phyloP scores from a whole-genome alignment of 129 eudicot species.

The Helichrysum umbraculigerum region DNA sequence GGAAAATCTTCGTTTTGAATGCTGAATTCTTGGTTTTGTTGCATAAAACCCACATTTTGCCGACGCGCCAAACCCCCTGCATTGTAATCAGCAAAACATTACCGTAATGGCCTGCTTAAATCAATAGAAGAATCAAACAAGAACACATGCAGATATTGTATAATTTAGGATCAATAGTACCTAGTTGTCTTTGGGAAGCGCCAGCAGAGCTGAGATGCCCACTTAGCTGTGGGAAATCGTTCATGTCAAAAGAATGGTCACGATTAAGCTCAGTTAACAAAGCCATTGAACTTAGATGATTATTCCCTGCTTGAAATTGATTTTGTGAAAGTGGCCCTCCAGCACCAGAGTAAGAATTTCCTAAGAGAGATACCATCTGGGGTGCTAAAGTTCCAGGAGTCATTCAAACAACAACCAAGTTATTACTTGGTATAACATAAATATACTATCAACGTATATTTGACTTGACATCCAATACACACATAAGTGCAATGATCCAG shows the following conservation, averaged over 20 bases:
- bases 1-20: constrained; percentile 92
- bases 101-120: neutral
- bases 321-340: constrained; percentile 80
- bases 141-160: neutral
- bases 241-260: constrained; percentile 76
- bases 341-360: constrained; percentile 65
- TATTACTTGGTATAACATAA: constrained; percentile 19
- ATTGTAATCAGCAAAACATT: constrained; percentile 19
- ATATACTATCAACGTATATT: constrained; percentile 3
- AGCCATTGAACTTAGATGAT: constrained; percentile 61
- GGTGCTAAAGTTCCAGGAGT: constrained; percentile 59
- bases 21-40: constrained; percentile 90
- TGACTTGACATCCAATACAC: constrained; percentile 12
- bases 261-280: constrained; percentile 66
- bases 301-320: constrained; percentile 74
- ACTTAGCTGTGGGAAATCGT: constrained; percentile 76
- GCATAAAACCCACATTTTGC: constrained; percentile 72
- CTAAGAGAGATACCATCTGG: constrained; percentile 73
- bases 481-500: neutral
- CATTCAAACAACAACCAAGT: constrained; percentile 36
- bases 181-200: constrained; percentile 81
- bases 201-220: constrained; percentile 74
- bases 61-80: constrained; percentile 63
- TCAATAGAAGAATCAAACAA: neutral
- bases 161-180: constrained; percentile 31